phyloP scores from a whole-genome alignment of 2,329 filamentous ascomycete species.

The Hymenoscyphus albidus region DNA sequence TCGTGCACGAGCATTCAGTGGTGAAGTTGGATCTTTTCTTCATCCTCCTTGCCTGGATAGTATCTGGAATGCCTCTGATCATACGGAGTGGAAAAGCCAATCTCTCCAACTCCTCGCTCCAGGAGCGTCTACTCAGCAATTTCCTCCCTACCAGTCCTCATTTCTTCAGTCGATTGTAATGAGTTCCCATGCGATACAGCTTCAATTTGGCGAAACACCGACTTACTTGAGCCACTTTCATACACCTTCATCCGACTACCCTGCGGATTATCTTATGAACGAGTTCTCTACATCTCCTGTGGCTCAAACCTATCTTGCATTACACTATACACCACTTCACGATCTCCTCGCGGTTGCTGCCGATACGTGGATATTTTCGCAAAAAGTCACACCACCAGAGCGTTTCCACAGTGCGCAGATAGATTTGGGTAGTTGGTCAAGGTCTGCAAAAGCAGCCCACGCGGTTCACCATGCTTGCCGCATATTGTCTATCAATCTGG shows the following conservation, averaged over 20 bases:
- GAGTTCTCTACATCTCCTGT: slow-evolving; percentile 45
- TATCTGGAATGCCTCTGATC: slow-evolving; percentile 48
- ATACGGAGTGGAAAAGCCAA: slow-evolving; percentile 44
- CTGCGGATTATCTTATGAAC: slow-evolving; percentile 20
- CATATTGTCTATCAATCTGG: slow-evolving; percentile 46
- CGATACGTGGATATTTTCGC: slow-evolving; percentile 55
- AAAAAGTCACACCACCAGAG: slow-evolving; percentile 45
- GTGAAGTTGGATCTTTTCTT: slow-evolving; percentile 18
- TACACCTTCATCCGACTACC: slow-evolving; percentile 13
- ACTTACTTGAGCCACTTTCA: slow-evolving; percentile 33
- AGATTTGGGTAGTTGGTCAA: slow-evolving; percentile 45
- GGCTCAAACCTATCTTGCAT: slow-evolving; percentile 52
- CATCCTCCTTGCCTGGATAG: slow-evolving; percentile 35
- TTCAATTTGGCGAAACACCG: slow-evolving; percentile 27
- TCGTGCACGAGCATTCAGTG: slow-evolving; percentile 18
- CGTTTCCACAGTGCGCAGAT: slow-evolving; percentile 46
- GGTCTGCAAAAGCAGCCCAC: slow-evolving; percentile 43
- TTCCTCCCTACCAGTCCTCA: slow-evolving; percentile 11
- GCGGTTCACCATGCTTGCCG: slow-evolving; percentile 50
- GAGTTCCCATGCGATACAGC: slow-evolving; percentile 25
- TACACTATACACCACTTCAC: slow-evolving; percentile 56
- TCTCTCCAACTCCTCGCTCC: slow-evolving; percentile 20
- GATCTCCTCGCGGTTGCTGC: slow-evolving; percentile 55
- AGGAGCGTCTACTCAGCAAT: slow-evolving; percentile 13
- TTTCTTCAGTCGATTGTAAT: slow-evolving; percentile 30